A percentile compares a stretch with the other conserved stretches of the same genome.
phyloP scores from a whole-genome alignment of 2,329 filamentous ascomycete species.

The Cadophora malorum region DNA sequence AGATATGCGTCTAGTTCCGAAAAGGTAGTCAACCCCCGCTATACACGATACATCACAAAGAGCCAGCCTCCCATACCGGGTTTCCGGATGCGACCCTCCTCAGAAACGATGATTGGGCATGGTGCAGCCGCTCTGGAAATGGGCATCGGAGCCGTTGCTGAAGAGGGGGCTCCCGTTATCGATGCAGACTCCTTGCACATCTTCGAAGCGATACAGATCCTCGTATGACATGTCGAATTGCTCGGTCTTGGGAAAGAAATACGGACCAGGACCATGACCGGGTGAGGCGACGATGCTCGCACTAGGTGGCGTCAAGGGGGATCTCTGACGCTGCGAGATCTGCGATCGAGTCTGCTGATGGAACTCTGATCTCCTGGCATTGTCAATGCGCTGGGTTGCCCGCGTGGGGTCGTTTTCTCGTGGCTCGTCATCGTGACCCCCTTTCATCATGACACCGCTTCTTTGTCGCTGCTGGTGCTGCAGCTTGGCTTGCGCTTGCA shows the following conservation, averaged over 20 bases:
- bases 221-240: slow-evolving; percentile 36
- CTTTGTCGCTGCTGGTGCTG: slow-evolving; percentile 30
- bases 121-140: slow-evolving; percentile 26
- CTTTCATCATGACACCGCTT: slow-evolving; percentile 18
- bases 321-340: slow-evolving; percentile 29
- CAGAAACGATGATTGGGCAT: slow-evolving; percentile 28
- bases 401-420: slow-evolving; percentile 10
- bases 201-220: slow-evolving; percentile 36
- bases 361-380: slow-evolving; percentile 18
- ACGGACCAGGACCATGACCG: slow-evolving; percentile 34
- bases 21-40: slow-evolving; percentile 16
- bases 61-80: neutral
- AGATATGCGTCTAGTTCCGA: slow-evolving; percentile 8
- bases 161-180: slow-evolving; percentile 40
- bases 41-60: slow-evolving; percentile 20
- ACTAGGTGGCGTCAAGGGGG: slow-evolving; percentile 38
- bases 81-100: neutral
- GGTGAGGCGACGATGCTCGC: slow-evolving; percentile 20
- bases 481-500: slow-evolving; percentile 35
- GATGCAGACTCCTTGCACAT: slow-evolving; percentile 41
- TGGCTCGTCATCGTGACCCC: slow-evolving; percentile 19
- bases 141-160: slow-evolving; percentile 31
- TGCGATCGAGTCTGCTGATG: slow-evolving; percentile 13
- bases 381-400: slow-evolving; percentile 13
- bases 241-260: slow-evolving; percentile 36